Evolutionary conservation across 2,329 filamentous ascomycete genomes (phyloP).

Genomic region (Alternaria arborescens): DNA sequence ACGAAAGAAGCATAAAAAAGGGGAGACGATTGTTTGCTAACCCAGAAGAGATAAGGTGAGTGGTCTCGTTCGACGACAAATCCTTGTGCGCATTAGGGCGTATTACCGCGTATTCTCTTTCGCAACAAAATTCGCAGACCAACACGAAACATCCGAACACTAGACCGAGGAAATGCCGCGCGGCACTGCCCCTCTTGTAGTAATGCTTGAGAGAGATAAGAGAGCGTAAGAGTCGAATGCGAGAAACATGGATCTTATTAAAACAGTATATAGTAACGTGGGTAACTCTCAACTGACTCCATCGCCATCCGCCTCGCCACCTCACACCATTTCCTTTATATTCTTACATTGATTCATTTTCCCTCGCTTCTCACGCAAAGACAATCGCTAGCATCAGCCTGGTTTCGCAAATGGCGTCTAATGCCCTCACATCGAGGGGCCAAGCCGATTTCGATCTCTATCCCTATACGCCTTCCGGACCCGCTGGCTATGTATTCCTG

Average conservation of each 20-base stretch:
- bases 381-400: background rate
- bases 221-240: background rate
- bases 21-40: too few relatives aligned
- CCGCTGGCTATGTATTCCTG: conserved; percentile 23
- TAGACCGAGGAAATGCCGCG: background rate
- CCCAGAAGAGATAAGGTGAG: background rate
- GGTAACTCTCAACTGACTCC: background rate
- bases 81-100: background rate
- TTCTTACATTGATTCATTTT: background rate
- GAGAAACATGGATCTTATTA: background rate
- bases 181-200: background rate
- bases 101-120: conserved; percentile 1
- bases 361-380: background rate
- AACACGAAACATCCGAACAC: background rate
- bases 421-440: conserved; percentile 6
- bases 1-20: background rate
- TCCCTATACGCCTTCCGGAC: conserved; percentile 25
- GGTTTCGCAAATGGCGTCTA: background rate
- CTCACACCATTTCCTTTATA: background rate
- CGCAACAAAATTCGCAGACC: background rate
- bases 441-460: conserved; percentile 27
- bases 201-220: conserved; percentile 6
- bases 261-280: background rate
- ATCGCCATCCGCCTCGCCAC: background rate
- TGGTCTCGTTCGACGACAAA: background rate